Base-by-base conservation (phyloP, 345 rosid species). In the Euphorbia peplus region DNA sequence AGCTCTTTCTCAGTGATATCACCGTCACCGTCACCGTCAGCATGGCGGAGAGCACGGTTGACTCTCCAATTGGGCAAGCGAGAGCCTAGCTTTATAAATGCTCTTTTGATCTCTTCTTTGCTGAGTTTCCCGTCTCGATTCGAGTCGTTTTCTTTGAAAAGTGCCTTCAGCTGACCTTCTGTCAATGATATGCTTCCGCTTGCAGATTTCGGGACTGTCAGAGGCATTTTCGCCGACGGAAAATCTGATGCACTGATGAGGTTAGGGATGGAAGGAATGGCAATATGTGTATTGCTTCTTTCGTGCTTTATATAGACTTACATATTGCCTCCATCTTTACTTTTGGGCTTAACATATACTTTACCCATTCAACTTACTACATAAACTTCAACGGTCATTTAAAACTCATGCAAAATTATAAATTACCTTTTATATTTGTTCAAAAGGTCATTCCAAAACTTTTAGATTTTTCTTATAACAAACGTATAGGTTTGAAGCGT, bases 1-100 rank as follows among this genome's bases (percentile, higher is more conserved):
- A 79, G 50, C 71, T 79, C 82, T 0, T 64, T 59, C 3, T 30
- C 0, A 13, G 69, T 28, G 47, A 79, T 69, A 26, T 6, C 19
- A 16, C 79, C 79, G 5, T 79, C 82, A 4, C 70, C 74, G 16
- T 79, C 55, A 0, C 9, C 1, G 41, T 79, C 82, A 14, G 79
- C 79, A 41, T 44, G 68, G 62, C 14, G 29, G 8, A 72, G 61
- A 1, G 74, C 64, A 28, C 79, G 82, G 29, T 19, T 19, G 46
- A 64, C 76, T 66, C 79, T 66, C 69, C 69, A 72, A 1, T 51
- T 55, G 3, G 79, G 77, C 24, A 63, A 14, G n/a, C 68, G 76
- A 4, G 79, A 64, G 13, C 76, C 76, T 2, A 79, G 72, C 24
- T 58, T 14, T 11, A 39, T 58, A 32, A 72, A 79, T 8, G 63